Evolutionary conservation across 805 yeast genomes (phyloP).

Genomic region (Candida namnaoensis): DNA sequence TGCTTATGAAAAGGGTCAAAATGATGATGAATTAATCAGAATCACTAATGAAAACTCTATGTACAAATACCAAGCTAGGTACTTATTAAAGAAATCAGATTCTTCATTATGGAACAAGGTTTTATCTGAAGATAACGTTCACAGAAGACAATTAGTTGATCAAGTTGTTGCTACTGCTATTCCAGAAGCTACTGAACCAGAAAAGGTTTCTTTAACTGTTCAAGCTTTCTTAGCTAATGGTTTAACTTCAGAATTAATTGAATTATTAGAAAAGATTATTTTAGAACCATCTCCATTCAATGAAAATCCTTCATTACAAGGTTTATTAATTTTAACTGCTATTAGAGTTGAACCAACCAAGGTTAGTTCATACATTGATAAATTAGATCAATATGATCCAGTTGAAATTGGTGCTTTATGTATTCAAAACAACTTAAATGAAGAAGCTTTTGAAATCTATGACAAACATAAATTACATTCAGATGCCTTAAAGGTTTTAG

Average conservation of each 20-base stretch:
- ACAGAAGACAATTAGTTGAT: conserved; percentile 87
- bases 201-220: conserved; percentile 87
- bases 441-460: conserved; percentile 92
- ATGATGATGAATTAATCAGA: conserved; percentile 80
- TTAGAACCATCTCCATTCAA: conserved; percentile 96
- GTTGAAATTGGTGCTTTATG: conserved; percentile 90
- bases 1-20: conserved; percentile 92
- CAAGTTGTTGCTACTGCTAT: conserved; percentile 95
- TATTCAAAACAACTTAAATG: conserved; percentile 78
- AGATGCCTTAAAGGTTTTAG: conserved; percentile 83
- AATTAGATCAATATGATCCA: conserved; percentile 85
- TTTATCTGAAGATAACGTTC: conserved; percentile 63
- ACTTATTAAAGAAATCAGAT: conserved; percentile 84
- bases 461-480: conserved; percentile 70
- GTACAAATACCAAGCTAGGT: conserved; percentile 99
- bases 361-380: conserved; percentile 77
- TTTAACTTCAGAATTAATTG: conserved; percentile 86
- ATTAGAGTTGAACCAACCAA: conserved; percentile 89
- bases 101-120: conserved; percentile 75
- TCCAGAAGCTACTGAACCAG: conserved; percentile 88
- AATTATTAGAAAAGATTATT: conserved; percentile 89
- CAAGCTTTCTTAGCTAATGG: conserved; percentile 95
- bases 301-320: conserved; percentile 93
- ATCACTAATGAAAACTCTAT: conserved; percentile 95
- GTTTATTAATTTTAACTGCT: conserved; percentile 86